Base-by-base conservation (phyloP, 2,329 filamentous ascomycete species). In the Magnaporthiopsis poae region DNA sequence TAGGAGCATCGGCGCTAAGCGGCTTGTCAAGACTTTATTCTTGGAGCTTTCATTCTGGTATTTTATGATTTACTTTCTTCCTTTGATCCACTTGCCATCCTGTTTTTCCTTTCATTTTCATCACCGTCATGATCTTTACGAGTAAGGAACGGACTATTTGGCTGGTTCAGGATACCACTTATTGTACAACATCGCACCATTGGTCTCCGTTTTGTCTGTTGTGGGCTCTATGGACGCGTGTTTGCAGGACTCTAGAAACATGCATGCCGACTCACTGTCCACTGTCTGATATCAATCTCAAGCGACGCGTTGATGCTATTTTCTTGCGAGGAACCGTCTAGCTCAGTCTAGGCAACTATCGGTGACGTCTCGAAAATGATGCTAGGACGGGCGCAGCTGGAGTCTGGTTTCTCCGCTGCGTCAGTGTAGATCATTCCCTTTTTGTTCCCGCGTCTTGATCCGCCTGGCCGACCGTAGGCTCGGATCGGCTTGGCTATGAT, bases 91-190 rank as follows among this genome's bases (percentile, higher is more conserved):
- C n/a, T 56, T 25, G 18, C 46, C n/a, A n/a, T 9, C 1, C 11
- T 52, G 39, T 52, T 56, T 25, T 25, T 18, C 56, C 35, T 18
- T 36, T 21, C 36, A 2, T 52, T 63, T 25, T 63, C 56, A 25
- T 68, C 66, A 46, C 61, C 60, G 46, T 18, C 11, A 65, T 35
- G 65, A 66, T 52, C 7, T 60, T 59, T 21, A 66, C 59, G 60
- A 66, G 12, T 15, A 52, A 36, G 18, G 39, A 66, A 27, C 29
- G 35, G 31, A 62, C 63, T 62, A n/a, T 66, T 56, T 62, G 27
- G 11, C 29, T 46, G 11, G 52, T 68, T 65, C 60, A 65, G 65
- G 67, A 68, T 69, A 68, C 66, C 66, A 67, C 63, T 60, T 60
- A 35, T 33, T 59, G 63, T 56, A 64, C 63, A 59, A 60, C 52